Evolutionary conservation across 2,329 filamentous ascomycete genomes (phyloP).

Genomic region (Epichloe gansuensis): DNA sequence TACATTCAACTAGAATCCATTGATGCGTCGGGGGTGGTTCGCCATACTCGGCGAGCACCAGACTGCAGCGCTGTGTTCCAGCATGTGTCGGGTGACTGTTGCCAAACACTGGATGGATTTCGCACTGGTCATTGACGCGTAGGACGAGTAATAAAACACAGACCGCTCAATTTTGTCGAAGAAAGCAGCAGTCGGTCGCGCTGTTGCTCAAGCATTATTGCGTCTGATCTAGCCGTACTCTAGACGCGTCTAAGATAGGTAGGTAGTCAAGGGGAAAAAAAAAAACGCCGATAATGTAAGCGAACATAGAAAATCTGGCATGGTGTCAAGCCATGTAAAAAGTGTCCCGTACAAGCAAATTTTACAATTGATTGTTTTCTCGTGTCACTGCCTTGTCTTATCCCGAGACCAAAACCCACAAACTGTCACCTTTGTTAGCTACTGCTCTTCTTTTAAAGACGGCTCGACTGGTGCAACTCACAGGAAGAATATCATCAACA

Average conservation of each 20-base stretch:
- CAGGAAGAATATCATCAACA: conserved; percentile 89
- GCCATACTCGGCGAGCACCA: not conserved
- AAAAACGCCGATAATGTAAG: not conserved
- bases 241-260: conserved; percentile 5
- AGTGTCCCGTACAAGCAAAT: not conserved
- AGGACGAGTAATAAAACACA: too few species aligned
- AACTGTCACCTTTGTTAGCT: conserved; percentile 13
- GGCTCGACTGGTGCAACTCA: conserved; percentile 20
- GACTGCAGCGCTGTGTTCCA: too few species aligned
- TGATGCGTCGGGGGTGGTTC: not conserved
- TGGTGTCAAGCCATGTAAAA: not conserved
- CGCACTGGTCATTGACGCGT: too few species aligned
- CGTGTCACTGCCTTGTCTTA: conserved; percentile 8
- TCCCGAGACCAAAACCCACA: conserved; percentile 28
- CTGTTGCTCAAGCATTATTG: conserved; percentile 3
- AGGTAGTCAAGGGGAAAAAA: not conserved
- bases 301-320: not conserved
- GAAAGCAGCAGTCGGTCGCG: not conserved
- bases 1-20: too few species aligned
- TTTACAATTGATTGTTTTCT: not conserved
- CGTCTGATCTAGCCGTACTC: conserved; percentile 5
- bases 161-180: too few species aligned
- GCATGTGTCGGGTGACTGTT: too few species aligned
- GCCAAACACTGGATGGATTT: too few species aligned
- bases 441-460: not conserved